A percentile compares a stretch with the other conserved stretches of the same genome.
Conservation (phyloP, 139 green algal species). For the Nannochloris sp. region DNA sequence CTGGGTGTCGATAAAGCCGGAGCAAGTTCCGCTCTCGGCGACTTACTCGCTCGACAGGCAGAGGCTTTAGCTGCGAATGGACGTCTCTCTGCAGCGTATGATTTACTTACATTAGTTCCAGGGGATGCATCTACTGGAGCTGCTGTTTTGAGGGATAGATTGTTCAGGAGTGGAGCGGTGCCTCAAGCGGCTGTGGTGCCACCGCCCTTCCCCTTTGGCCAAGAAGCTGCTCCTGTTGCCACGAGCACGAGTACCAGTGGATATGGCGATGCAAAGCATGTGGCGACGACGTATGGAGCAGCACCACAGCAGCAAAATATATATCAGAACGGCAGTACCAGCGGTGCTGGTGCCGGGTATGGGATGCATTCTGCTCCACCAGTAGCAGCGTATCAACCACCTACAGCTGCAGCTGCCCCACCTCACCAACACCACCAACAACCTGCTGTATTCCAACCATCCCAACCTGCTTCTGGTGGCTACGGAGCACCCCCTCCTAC, state of each 20-base stretch:
- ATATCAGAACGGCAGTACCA: not conserved
- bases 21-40: slow-evolving; percentile 47
- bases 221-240: slow-evolving; percentile 32
- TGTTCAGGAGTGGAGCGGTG: slow-evolving; percentile 54
- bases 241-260: not conserved
- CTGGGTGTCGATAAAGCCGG: slow-evolving; percentile 49
- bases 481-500: slow-evolving; percentile 10
- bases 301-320: slow-evolving; percentile 15
- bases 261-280: not conserved
- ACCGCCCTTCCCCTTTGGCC: slow-evolving; percentile 56
- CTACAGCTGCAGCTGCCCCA: not conserved
- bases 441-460: not conserved
- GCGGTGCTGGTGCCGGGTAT: too few species aligned
- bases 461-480: not conserved
- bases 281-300: not conserved
- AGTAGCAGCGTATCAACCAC: not conserved
- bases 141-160: slow-evolving; percentile 74
- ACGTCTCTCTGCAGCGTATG: slow-evolving; percentile 60
- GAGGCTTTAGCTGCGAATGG: slow-evolving; percentile 72
- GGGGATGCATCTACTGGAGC: slow-evolving; percentile 53
- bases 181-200: slow-evolving; percentile 23
- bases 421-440: slow-evolving; percentile 12
- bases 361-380: too few species aligned
- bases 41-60: slow-evolving; percentile 76
- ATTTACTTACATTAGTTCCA: slow-evolving; percentile 68